These are phyloP conservation scores for Ophiostoma populinum DNA, from an alignment of 2,329 filamentous ascomycete species.

Conservation along the genomic window DNA sequence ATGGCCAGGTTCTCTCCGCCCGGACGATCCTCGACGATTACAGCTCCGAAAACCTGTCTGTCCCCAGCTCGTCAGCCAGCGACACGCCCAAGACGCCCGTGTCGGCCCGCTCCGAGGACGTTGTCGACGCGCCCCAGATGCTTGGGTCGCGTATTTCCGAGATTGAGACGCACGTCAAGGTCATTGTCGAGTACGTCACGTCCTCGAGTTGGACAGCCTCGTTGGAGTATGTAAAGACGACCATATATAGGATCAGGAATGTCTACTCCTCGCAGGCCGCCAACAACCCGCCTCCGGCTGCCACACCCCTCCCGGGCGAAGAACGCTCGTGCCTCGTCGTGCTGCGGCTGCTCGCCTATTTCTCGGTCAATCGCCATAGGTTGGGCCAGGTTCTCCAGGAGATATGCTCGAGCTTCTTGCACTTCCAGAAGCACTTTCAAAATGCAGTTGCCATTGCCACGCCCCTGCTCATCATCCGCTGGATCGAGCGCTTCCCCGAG, in stretches of 20 bases:
- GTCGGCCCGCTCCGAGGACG: constrained; percentile 18
- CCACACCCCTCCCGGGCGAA: constrained; percentile 24
- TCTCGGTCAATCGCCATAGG: constrained; percentile 47
- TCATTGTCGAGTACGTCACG: constrained; percentile 44
- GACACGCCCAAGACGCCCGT: constrained; percentile 13
- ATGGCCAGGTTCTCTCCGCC: constrained; percentile 37
- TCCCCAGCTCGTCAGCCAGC: neutral
- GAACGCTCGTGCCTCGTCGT: constrained; percentile 35
- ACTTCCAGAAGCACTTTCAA: constrained; percentile 46
- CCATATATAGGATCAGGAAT: constrained; percentile 33
- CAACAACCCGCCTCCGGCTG: constrained; percentile 15
- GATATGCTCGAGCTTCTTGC: constrained; percentile 48
- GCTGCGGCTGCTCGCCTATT: constrained; percentile 41
- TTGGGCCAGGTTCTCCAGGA: constrained; percentile 46
- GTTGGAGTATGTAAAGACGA: constrained; percentile 39
- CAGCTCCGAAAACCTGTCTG: neutral
- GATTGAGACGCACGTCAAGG: constrained; percentile 37
- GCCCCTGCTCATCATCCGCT: constrained; percentile 45
- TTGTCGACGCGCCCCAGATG: constrained; percentile 18
- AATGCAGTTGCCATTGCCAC: constrained; percentile 43
- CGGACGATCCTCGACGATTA: constrained; percentile 37
- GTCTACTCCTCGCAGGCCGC: constrained; percentile 21
- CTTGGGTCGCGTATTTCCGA: constrained; percentile 23
- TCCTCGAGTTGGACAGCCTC: constrained; percentile 44
- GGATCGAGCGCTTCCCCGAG: constrained; percentile 46